Evolutionary conservation across 306 rosid genomes (phyloP).

Genomic region (Oemleria cerasiformis): DNA sequence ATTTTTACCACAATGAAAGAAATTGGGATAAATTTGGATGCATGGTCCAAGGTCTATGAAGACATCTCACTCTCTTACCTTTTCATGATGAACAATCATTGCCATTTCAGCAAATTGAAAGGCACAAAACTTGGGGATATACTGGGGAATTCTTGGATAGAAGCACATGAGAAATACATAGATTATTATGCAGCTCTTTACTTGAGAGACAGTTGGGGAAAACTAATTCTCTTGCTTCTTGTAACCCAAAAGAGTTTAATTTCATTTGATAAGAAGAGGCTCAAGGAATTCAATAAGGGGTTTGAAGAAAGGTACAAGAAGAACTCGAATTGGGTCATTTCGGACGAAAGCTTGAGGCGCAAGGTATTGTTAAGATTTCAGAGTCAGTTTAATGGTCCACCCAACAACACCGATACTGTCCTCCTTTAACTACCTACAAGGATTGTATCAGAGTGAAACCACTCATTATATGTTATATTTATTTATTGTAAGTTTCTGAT

Average conservation of each 20-base stretch:
- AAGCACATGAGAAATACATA: conserved; percentile 70
- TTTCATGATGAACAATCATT: conserved; percentile 95
- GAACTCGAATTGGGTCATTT: conserved; percentile 63
- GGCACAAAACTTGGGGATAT: conserved; percentile 63
- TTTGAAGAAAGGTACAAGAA: conserved; percentile 59
- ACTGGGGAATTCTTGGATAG: conserved; percentile 86
- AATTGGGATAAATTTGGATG: conserved; percentile 63
- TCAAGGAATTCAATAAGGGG: conserved; percentile 52
- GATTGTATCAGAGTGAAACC: no score
- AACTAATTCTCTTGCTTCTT: conserved; percentile 28
- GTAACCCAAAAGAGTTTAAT: conserved; percentile 37
- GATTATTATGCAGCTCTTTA: conserved; percentile 77
- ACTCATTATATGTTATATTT: no score
- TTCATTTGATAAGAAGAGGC: conserved; percentile 40
- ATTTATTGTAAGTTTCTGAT: no score
- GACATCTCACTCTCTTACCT: conserved; percentile 61
- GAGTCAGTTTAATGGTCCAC: no score
- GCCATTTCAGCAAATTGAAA: conserved; percentile 59
- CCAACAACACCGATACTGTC: no score
- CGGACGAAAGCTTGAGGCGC: conserved; percentile 52
- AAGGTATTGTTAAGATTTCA: conserved; percentile 19
- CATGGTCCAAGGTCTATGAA: conserved; percentile 73
- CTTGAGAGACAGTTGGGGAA: conserved; percentile 78
- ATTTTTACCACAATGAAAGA: conserved; percentile 54
- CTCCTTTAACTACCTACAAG: no score